Percentiles rank a stretch among this genome's conserved stretches.
Evolutionary conservation across 2,329 filamentous ascomycete genomes (phyloP).

Genomic region (Fusarium coffeatum): DNA sequence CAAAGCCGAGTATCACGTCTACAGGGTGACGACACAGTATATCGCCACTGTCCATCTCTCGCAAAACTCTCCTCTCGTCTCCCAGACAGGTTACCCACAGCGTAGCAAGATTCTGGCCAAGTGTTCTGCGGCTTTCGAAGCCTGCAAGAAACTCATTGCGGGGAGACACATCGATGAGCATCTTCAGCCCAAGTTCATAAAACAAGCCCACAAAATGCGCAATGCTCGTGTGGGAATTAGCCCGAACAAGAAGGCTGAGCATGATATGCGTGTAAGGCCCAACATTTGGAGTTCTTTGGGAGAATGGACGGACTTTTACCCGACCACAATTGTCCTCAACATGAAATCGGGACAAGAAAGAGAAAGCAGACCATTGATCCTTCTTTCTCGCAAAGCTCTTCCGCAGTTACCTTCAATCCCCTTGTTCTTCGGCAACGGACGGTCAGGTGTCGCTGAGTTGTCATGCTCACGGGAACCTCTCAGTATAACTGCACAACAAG

Average conservation of each 20-base stretch:
- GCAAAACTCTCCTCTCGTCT: slow-evolving; percentile 75
- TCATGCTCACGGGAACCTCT: slow-evolving; percentile 59
- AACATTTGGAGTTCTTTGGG: slow-evolving; percentile 71
- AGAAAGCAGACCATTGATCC: slow-evolving; percentile 72
- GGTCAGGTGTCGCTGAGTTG: slow-evolving; percentile 68
- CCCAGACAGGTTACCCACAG: slow-evolving; percentile 71
- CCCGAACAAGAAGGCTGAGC: slow-evolving; percentile 78
- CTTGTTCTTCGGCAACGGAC: slow-evolving; percentile 76
- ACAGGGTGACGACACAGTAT: slow-evolving; percentile 67
- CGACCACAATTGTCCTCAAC: slow-evolving; percentile 70
- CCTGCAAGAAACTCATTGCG: slow-evolving; percentile 76
- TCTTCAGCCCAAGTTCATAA: slow-evolving; percentile 78
- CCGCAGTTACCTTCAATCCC: slow-evolving; percentile 75
- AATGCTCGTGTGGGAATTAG: slow-evolving; percentile 88
- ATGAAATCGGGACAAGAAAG: slow-evolving; percentile 58
- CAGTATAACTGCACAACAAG: slow-evolving; percentile 53
- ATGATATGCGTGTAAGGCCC: slow-evolving; percentile 84
- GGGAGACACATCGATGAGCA: slow-evolving; percentile 77
- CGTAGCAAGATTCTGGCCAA: slow-evolving; percentile 82
- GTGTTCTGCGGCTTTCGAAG: slow-evolving; percentile 87
- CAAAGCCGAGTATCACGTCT: slow-evolving; percentile 71
- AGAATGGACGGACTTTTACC: slow-evolving; percentile 61
- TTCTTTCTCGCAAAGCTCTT: slow-evolving; percentile 76
- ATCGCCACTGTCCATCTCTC: slow-evolving; percentile 85
- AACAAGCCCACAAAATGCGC: slow-evolving; percentile 81